Evolutionary conservation across 805 yeast genomes (phyloP), one percentile per base, ranked within the genome.

Genomic region (Metschnikowia gelsemii): DNA sequence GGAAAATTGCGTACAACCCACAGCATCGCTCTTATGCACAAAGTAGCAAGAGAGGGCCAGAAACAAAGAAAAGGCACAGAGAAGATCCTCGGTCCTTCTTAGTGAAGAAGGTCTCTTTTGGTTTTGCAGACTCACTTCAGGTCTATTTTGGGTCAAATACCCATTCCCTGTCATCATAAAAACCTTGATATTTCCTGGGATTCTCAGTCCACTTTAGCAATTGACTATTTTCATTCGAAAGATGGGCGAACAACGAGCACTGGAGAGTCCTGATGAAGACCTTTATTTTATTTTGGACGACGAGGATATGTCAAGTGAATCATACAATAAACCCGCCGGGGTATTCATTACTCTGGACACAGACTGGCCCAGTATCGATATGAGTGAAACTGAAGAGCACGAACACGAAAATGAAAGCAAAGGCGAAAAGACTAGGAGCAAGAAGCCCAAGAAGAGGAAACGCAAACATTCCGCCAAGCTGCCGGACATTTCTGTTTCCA

Each of bases 221-320:
- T 12, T n/a, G 8, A 5, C 27, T n/a, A n/a, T n/a, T n/a, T n/a
- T 16, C 26, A 38, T 38, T 35, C 24, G 25, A 19, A 17, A 38
- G 16, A 13, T 17, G 8, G 8, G 17, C 18, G 41, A 38, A 11
- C 19, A 14, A 5, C 31, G 29, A 12, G 31, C 22, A 8, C 16
- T 35, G 17, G 41, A 32, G 8, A 5, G 19, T 7, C 31, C 28
- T 13, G 42, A 22, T 16, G 43, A 39, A 18, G 43, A 39, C 28
- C 17, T 39, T 12, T 32, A 33, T 22, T 39, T 33, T 19, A 28
- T 33, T 3, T 33, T 39, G 6, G 43, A 39, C 23, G 43, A 33
- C 8, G 43, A 33, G 8, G 13, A 21, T 12, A 20, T 28, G 18
- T 19, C 13, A 8, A 21, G 8, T 22, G 37, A 38, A 8, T 9